Conservation (phyloP, 176 grass and related monocot species). For the Musa itinerans region DNA sequence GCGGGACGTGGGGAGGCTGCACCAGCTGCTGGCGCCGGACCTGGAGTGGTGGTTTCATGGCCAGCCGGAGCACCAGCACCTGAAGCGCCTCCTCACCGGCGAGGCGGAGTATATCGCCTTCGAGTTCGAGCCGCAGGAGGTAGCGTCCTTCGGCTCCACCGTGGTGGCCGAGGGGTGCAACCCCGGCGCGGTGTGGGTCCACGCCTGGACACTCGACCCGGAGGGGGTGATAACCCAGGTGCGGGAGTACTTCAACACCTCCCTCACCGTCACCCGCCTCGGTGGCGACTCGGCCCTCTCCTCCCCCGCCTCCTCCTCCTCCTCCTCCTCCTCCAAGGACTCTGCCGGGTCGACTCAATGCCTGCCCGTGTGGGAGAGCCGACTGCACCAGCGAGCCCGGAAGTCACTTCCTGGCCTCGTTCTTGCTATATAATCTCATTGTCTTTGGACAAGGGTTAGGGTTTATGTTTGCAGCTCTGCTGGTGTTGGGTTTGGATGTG, state of each 20-base stretch:
- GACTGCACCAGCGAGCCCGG: neutral
- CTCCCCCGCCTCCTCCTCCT: neutral
- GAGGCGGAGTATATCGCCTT: neutral
- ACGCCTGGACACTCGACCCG: neutral
- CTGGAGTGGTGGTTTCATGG: conserved; percentile 9
- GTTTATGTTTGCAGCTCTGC: too few species aligned
- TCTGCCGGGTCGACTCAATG: neutral
- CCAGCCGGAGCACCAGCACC: neutral
- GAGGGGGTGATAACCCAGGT: conserved; percentile 5
- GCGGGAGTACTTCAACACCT: conserved; percentile 9
- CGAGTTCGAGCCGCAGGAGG: neutral
- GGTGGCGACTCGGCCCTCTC: neutral
- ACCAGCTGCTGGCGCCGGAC: neutral
- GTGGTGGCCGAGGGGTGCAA: neutral
- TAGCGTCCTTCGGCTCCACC: conserved; percentile 1
- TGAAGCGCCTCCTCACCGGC: conserved; percentile 3
- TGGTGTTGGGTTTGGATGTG: too few species aligned
- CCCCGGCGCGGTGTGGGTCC: neutral
- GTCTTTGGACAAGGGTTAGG: too few species aligned
- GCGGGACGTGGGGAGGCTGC: neutral
- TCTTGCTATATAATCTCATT: too few species aligned
- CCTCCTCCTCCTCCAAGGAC: neutral
- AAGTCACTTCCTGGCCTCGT: neutral
- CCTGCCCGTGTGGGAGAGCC: neutral
- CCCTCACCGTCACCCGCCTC: conserved; percentile 5